Evolutionary conservation across 2,329 filamentous ascomycete genomes (phyloP), one percentile per base, ranked within the genome.

Genomic region (Colletotrichum truncatum): DNA sequence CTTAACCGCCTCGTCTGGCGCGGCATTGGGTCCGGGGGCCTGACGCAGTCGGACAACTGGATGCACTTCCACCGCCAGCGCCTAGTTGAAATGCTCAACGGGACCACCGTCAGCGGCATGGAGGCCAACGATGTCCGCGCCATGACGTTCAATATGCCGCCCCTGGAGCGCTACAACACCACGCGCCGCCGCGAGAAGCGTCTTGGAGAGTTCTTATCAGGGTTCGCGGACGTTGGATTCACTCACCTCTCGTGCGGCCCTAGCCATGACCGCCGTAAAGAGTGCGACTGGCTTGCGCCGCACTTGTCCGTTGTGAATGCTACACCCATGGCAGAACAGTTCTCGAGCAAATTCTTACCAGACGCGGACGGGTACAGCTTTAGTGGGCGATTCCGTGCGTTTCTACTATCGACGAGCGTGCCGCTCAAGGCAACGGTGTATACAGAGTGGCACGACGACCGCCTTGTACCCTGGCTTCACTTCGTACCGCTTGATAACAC

Each of bases 361-460:
- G 91, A 93, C 72, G 84, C 91, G 45, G 91, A 93, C 73, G 91
- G 91, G n/a, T 59, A 68, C 76, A 85, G 84, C 2, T 89, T 89
- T 71, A 87, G 83, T 58, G 88, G 86, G 4, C 83, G 88, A n/a
- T 91, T 87, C 76, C 83, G 85, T 48, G 84, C 83, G 0, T 90
- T 93, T 69, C 78, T 93, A 8, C 81, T 84, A 25, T 90, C 86
- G 36, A 91, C 86, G 1, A 89, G 85, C 46, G 75, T 92, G 32
- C 88, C 89, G 2, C 85, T 93, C 73, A 93, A 93, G 77, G 85
- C 88, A 11, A 93, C 91, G 4, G 83, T 93, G 43, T 93, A 91
- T 73, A 80, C 86, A 8, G 91, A 93, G 74, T 93, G 91, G 91
- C 91, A 93, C 73, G 91, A 93, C 73, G 84, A 86, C 43, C 83